Evolutionary conservation across 257 asterid genomes (phyloP), one percentile per base, ranked within the genome.

Genomic region (Solanum tacnaense): DNA sequence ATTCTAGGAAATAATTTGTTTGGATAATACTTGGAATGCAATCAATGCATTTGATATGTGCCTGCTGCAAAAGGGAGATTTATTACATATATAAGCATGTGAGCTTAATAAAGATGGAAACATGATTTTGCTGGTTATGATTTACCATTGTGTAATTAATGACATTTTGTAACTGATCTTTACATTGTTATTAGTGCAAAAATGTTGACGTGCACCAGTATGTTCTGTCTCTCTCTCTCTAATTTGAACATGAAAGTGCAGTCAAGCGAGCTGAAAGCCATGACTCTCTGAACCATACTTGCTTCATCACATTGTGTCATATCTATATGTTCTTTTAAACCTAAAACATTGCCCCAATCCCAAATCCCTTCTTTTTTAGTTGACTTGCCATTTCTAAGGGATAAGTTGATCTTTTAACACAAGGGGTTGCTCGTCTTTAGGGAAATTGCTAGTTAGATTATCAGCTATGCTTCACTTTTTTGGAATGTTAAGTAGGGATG

Each of bases 201-300:
- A 88, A 34, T 60, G 87, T 71, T 84, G 36, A 74, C 41, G 91
- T 89, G 89, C 98, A 94, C 89, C 49, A 88, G 98, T 94, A 92
- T 88, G 94, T 84, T 86, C 88, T 58, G 84, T 84, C 1, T 44
- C 49, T 73, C 39, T 72, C 86, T 65, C 56, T 84, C 60, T 10
- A 13, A 7, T 15, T 25, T 41, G 13, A 41, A 6, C 62, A n/a
- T 78, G 84, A 25, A 78, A 78, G 13, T 23, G 67, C 39, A 81
- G 23, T 46, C 39, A 29, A 29, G 65, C 58, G 23, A 81, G 65
- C 68, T 81, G 39, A 44, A 46, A 15, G 67, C 10, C 6, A 6
- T 9, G 68, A 18, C 58, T 39, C 67, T 79, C 27, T 44, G 34
- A 29, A 4, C 8, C n/a, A 1, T 46, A 81, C 68, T 46, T 79